phyloP scores from a whole-genome alignment of 257 asterid species.

The Solanum appendiculatum region DNA sequence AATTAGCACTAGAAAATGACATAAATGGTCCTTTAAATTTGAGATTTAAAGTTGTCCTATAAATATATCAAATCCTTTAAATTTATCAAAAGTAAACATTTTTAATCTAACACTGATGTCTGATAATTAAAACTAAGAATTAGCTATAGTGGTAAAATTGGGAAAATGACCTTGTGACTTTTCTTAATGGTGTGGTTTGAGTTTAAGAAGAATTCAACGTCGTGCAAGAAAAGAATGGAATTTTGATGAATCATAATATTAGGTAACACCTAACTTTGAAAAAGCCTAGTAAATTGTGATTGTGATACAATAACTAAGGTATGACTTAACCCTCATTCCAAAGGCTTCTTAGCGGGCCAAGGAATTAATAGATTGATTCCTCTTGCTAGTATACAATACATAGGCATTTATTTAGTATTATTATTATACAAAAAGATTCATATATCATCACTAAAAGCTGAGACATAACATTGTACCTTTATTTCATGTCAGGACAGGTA shows the following conservation, averaged over 20 bases:
- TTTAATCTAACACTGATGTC: neutral
- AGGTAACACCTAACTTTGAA: neutral
- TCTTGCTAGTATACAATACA: neutral
- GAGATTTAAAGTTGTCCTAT: neutral
- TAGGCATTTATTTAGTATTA: neutral
- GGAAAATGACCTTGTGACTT: neutral
- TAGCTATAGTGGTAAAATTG: neutral
- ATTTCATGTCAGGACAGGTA: conserved; percentile 6
- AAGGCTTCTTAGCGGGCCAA: neutral
- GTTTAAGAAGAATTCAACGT: neutral
- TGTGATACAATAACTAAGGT: neutral
- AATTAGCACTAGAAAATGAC: neutral
- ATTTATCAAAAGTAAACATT: neutral
- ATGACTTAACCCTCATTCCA: neutral
- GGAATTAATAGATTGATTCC: conserved; percentile 4
- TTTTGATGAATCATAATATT: neutral
- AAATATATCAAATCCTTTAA: neutral
- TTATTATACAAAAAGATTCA: neutral
- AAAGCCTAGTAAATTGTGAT: too few species aligned
- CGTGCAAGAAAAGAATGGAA: neutral
- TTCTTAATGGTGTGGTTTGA: neutral
- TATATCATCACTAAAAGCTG: neutral
- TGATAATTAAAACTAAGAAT: neutral
- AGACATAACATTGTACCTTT: too few species aligned
- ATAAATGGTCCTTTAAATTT: neutral